Conservation (phyloP, 441 rosid genomes). For the Populus hybrid region DNA sequence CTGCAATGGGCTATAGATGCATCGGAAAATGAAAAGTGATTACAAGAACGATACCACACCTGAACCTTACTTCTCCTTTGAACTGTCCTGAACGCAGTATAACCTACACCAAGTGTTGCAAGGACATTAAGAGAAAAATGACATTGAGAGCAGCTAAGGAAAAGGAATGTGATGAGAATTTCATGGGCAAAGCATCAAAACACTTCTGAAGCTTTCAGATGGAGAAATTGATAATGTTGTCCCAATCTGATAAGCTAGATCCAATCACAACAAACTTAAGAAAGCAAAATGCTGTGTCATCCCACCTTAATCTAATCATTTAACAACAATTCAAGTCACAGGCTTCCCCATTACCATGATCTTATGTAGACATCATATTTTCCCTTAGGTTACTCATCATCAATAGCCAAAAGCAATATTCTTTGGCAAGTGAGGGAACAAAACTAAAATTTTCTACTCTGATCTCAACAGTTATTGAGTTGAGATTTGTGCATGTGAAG, state of each 20-base stretch:
- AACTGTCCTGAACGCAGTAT: slow-evolving; percentile 70
- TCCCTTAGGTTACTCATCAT: neutral
- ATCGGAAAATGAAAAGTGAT: neutral
- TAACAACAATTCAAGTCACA: neutral
- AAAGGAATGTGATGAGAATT: neutral
- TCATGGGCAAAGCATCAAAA: neutral
- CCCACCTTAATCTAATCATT: neutral
- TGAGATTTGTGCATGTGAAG: neutral
- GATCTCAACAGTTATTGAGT: neutral
- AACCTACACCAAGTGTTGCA: slow-evolving; percentile 50
- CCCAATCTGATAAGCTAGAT: neutral
- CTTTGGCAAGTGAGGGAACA: neutral
- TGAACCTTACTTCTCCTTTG: slow-evolving; percentile 75
- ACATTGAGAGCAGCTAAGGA: neutral
- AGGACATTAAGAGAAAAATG: slow-evolving; percentile 16
- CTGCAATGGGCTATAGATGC: neutral
- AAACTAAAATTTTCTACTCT: neutral
- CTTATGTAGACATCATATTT: neutral
- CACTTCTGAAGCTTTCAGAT: too few relatives aligned
- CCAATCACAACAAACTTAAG: neutral
- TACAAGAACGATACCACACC: slow-evolving; percentile 39
- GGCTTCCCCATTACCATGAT: neutral
- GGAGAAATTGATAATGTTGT: neutral
- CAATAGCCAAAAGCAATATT: neutral
- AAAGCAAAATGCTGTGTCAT: neutral